phyloP scores from a whole-genome alignment of 2,329 filamentous ascomycete genomes.

The Fusarium dlaminii region DNA sequence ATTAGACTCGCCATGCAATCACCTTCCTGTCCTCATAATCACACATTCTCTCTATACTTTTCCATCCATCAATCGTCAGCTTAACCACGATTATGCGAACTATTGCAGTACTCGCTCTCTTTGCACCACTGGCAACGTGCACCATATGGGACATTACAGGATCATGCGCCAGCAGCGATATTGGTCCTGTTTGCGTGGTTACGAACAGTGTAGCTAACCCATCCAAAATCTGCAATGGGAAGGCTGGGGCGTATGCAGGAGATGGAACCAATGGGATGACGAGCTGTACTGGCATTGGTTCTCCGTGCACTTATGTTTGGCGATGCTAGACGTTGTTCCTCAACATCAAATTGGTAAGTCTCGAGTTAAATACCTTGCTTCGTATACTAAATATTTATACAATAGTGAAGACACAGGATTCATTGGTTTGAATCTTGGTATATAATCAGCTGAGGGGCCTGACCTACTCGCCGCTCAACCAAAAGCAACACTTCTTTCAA shows the following conservation, averaged over 20 bases:
- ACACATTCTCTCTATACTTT: neutral
- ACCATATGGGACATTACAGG: neutral
- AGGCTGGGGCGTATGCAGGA: neutral
- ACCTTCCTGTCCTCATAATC: neutral
- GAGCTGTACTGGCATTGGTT: neutral
- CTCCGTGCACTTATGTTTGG: neutral
- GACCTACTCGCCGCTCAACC: fast-evolving
- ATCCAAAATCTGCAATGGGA: neutral
- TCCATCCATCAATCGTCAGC: too few relatives aligned
- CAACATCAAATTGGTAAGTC: neutral
- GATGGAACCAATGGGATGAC: neutral
- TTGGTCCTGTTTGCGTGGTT: neutral
- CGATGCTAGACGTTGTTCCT: neutral
- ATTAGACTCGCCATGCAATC: fast-evolving
- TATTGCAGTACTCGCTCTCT: neutral
- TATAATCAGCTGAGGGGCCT: fast-evolving
- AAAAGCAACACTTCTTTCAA: too few relatives aligned
- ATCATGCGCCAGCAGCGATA: neutral
- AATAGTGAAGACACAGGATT: fast-evolving
- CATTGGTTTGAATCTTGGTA: fast-evolving
- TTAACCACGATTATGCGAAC: neutral
- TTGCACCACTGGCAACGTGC: neutral
- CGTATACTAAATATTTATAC: neutral
- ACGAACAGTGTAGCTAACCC: neutral
- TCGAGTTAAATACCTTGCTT: fast-evolving